A percentile compares a stretch with the other conserved stretches of the same genome.
Conservation (phyloP, 495 filamentous ascomycete genomes). For the Penicillium paxilli region DNA sequence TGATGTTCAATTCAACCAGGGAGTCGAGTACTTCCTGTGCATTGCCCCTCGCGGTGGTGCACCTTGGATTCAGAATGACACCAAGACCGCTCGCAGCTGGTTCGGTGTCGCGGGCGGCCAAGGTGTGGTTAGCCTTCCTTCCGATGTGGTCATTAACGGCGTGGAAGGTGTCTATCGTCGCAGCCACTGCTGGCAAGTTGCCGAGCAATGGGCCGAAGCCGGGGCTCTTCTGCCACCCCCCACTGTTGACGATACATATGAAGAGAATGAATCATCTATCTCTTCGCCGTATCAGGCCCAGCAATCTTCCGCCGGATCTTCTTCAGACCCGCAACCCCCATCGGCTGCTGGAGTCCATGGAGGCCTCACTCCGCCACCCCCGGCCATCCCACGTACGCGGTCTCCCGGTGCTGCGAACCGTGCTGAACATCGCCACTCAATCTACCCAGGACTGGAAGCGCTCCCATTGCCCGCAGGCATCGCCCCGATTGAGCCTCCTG, state of each 20-base stretch:
- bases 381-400: constrained; percentile 42
- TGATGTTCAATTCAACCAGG: constrained; percentile 70
- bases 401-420: constrained; percentile 37
- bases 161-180: constrained; percentile 89
- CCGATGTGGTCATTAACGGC: constrained; percentile 82
- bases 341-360: constrained; percentile 31
- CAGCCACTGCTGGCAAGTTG: constrained; percentile 88
- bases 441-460: constrained; percentile 52
- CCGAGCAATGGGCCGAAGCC: constrained; percentile 67
- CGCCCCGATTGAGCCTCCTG: constrained; percentile 45
- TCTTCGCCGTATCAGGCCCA: constrained; percentile 46
- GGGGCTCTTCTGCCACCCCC: constrained; percentile 39
- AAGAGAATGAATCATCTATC: constrained; percentile 43
- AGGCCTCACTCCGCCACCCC: constrained; percentile 34
- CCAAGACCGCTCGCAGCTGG: constrained; percentile 69
- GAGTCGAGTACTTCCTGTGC: constrained; percentile 96
- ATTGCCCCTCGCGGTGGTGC: constrained; percentile 77
- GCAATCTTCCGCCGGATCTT: constrained; percentile 44
- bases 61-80: constrained; percentile 80
- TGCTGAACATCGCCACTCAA: constrained; percentile 41
- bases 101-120: constrained; percentile 72
- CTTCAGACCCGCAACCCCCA: constrained; percentile 25
- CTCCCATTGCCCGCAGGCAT: constrained; percentile 52
- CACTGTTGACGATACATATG: constrained; percentile 40
- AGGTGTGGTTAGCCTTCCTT: constrained; percentile 73